Evolutionary conservation across 192 early-diverging fungal species (phyloP).

Genomic region (Radiomyces spectabilis): DNA sequence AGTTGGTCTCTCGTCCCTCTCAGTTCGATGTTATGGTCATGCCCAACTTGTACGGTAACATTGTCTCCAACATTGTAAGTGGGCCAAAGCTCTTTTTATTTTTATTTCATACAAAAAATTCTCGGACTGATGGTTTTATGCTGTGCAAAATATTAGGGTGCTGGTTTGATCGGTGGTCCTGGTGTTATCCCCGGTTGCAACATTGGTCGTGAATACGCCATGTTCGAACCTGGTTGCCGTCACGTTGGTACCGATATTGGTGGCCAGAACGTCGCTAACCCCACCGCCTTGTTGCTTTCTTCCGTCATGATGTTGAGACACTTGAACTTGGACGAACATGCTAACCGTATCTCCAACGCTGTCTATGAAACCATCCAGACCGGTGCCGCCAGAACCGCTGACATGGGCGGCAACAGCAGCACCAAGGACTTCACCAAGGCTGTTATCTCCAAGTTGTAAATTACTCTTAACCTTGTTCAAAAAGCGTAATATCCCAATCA

Average conservation of each 20-base stretch:
- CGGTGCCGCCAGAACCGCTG: slow-evolving; percentile 72
- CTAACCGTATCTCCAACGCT: slow-evolving; percentile 85
- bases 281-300: slow-evolving; percentile 86
- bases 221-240: slow-evolving; percentile 98
- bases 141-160: slow-evolving; percentile 43
- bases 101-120: neutral
- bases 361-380: slow-evolving; percentile 82
- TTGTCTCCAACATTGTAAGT: slow-evolving; percentile 85
- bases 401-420: slow-evolving; percentile 79
- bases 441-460: slow-evolving; percentile 71
- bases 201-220: slow-evolving; percentile 94
- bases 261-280: slow-evolving; percentile 94
- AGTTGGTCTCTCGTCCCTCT: slow-evolving; percentile 93
- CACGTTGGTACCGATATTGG: slow-evolving; percentile 97
- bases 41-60: slow-evolving; percentile 99
- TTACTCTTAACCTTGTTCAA: no score
- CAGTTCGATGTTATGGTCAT: slow-evolving; percentile 99
- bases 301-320: slow-evolving; percentile 96
- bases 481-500: no score
- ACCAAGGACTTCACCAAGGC: slow-evolving; percentile 94
- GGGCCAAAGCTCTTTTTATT: neutral
- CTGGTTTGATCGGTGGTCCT: slow-evolving; percentile 91
- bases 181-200: slow-evolving; percentile 97
- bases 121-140: neutral
- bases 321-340: slow-evolving; percentile 82